phyloP scores from a whole-genome alignment of 1,139 yeast species.

The Candida glucosophila region DNA sequence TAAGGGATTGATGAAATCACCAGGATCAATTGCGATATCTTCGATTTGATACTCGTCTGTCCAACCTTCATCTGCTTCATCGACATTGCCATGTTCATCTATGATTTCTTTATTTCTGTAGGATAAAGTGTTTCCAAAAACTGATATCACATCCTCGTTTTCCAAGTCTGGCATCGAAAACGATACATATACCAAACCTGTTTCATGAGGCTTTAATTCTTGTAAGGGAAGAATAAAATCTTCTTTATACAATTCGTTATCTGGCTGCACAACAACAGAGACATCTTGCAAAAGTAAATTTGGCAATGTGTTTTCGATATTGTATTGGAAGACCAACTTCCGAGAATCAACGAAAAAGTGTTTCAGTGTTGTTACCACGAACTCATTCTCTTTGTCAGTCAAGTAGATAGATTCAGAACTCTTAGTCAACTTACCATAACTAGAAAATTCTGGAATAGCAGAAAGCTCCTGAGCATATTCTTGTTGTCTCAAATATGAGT shows the following conservation, averaged over 20 bases:
- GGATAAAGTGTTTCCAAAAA: conserved; percentile 61
- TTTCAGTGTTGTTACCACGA: conserved; percentile 76
- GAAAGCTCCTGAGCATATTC: conserved; percentile 61
- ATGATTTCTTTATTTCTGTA: conserved; percentile 78
- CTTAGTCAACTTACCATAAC: conserved; percentile 69
- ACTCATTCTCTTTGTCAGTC: conserved; percentile 91
- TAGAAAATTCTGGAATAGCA: conserved; percentile 59
- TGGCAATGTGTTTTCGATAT: conserved; percentile 76
- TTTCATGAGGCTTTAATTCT: conserved; percentile 59
- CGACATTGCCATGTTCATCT: conserved; percentile 62
- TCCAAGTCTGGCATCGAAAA: conserved; percentile 46
- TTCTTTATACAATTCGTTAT: conserved; percentile 51
- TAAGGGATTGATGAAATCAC: conserved; percentile 75
- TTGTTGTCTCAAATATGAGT: conserved; percentile 44
- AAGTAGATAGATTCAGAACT: conserved; percentile 61
- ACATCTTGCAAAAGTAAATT: conserved; percentile 74
- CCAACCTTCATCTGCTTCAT: conserved; percentile 74
- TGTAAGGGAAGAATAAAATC: conserved; percentile 71
- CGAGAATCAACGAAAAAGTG: conserved; percentile 61
- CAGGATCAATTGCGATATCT: conserved; percentile 65
- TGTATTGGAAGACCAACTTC: conserved; percentile 78
- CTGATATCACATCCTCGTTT: conserved; percentile 38
- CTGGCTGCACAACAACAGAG: conserved; percentile 63
- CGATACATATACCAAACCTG: conserved; percentile 74
- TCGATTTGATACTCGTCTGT: conserved; percentile 92